phyloP scores from a whole-genome alignment of 2,329 filamentous ascomycete species.

The Exophiala mesophila region DNA sequence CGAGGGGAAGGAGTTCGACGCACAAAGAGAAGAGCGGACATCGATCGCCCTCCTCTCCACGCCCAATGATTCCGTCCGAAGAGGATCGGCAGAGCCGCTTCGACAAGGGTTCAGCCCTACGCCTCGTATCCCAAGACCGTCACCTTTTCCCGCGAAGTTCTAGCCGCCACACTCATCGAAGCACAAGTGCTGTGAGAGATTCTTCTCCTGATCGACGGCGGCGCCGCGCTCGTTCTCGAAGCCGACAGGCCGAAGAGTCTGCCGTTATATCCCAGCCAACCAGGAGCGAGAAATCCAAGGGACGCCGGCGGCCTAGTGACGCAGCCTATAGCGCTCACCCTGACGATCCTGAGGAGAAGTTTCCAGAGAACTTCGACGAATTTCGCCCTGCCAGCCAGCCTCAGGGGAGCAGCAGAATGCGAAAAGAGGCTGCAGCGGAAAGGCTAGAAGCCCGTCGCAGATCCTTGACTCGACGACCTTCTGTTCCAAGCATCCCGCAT shows the following conservation, averaged over 20 bases:
- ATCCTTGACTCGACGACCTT: constrained; percentile 74
- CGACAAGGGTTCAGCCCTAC: constrained; percentile 59
- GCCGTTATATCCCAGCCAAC: constrained; percentile 14
- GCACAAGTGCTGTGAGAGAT: constrained; percentile 40
- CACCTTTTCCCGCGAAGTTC: constrained; percentile 44
- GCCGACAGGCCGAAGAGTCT: constrained; percentile 30
- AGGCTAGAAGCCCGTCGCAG: constrained; percentile 84
- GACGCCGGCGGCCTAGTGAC: constrained; percentile 17
- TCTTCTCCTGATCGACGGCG: constrained; percentile 43
- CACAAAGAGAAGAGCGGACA: constrained; percentile 55
- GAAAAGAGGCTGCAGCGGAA: constrained; percentile 70
- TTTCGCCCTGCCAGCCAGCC: constrained; percentile 16
- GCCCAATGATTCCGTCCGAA: constrained; percentile 64
- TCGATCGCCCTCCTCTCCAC: constrained; percentile 73
- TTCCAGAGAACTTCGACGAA: constrained; percentile 4
- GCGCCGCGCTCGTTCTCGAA: constrained; percentile 32
- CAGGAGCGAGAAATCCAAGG: constrained; percentile 12
- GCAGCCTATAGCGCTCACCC: constrained; percentile 11
- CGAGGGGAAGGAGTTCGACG: constrained; percentile 57
- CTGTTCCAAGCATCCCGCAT: constrained; percentile 73
- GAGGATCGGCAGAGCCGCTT: constrained; percentile 49
- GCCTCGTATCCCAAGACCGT: constrained; percentile 41
- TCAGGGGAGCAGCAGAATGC: constrained; percentile 54
- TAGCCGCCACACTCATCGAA: constrained; percentile 43
- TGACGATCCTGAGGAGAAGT: constrained; percentile 12